Evolutionary conservation across 2,329 filamentous ascomycete species (phyloP).

Genomic region (Sordariomycetes sp.): DNA sequence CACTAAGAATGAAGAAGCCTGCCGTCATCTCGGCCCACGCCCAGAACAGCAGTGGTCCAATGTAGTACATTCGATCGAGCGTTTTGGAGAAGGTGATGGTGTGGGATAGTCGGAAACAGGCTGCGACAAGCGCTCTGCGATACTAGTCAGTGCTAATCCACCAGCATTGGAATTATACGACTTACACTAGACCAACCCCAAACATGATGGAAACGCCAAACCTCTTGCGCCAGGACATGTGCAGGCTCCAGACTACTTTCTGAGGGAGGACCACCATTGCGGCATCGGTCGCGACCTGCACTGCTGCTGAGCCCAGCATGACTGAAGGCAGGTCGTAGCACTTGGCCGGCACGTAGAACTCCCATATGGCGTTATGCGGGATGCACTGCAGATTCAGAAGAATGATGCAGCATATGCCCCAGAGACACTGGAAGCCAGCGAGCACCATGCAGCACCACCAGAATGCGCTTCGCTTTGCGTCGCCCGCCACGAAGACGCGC

Average conservation of each 20-base stretch:
- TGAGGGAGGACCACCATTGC: conserved; percentile 20
- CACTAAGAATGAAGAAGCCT: conserved; percentile 30
- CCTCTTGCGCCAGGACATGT: conserved; percentile 19
- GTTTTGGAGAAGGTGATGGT: conserved; percentile 19
- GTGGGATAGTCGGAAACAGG: conserved; percentile 23
- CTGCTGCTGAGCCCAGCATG: conserved; percentile 16
- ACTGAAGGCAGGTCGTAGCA: conserved; percentile 18
- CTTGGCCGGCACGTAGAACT: conserved; percentile 18
- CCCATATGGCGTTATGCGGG: conserved; percentile 22
- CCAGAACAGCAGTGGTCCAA: conserved; percentile 32
- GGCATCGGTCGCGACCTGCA: conserved; percentile 19
- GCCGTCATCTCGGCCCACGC: conserved; percentile 33
- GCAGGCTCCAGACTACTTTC: conserved; percentile 17
- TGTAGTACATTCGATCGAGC: conserved; percentile 22
- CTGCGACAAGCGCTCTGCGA: conserved; percentile 27
- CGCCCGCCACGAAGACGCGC: conserved; percentile 20
- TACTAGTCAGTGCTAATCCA: background rate
- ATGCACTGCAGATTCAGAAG: conserved; percentile 23
- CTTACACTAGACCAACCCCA: conserved; percentile 18
- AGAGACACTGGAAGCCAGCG: conserved; percentile 18
- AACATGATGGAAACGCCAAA: conserved; percentile 21
- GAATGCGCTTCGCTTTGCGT: conserved; percentile 14
- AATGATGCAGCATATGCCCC: conserved; percentile 16
- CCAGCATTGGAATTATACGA: background rate
- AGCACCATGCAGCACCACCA: conserved; percentile 23